Conservation (phyloP, 2,329 filamentous ascomycete genomes). For the Pseudogymnoascus sp. region DNA sequence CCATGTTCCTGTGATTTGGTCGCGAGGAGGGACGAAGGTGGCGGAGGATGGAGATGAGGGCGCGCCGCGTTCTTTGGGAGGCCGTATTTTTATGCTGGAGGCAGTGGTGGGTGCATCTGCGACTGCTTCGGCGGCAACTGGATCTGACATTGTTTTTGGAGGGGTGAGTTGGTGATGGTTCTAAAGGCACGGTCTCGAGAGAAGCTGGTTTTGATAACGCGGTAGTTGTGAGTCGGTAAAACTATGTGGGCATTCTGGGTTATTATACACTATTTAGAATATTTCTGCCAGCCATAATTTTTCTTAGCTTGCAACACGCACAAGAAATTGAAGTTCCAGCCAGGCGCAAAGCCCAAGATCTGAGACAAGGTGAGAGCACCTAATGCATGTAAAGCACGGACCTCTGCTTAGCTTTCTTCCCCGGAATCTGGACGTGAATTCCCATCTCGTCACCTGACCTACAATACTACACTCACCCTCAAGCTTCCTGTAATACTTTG, state of each 20-base stretch:
- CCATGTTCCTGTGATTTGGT: constrained; percentile 62
- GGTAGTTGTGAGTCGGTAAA: not conserved
- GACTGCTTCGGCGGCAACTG: not conserved
- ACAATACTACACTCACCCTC: not conserved
- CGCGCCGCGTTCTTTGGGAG: not conserved
- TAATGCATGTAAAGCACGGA: constrained; percentile 5
- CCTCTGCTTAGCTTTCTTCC: not conserved
- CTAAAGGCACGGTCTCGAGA: not conserved
- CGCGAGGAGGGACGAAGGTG: constrained; percentile 32
- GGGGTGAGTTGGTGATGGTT: not conserved
- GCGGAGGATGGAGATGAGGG: constrained; percentile 27
- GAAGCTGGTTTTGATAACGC: not conserved
- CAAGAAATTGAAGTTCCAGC: not conserved
- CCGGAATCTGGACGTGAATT: not conserved
- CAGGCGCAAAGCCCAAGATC: not conserved
- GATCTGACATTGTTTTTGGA: not conserved
- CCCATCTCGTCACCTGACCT: constrained; percentile 5
- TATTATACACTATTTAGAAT: not conserved
- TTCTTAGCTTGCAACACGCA: not conserved
- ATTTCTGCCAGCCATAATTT: not conserved
- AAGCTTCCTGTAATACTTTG: not conserved
- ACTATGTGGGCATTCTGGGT: not conserved
- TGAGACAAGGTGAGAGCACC: not conserved
- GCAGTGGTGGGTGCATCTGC: not conserved
- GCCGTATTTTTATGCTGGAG: not conserved